These are phyloP conservation scores for Raphanus sativus DNA, from an alignment of 345 rosid genomes.

Conservation along the genomic window DNA sequence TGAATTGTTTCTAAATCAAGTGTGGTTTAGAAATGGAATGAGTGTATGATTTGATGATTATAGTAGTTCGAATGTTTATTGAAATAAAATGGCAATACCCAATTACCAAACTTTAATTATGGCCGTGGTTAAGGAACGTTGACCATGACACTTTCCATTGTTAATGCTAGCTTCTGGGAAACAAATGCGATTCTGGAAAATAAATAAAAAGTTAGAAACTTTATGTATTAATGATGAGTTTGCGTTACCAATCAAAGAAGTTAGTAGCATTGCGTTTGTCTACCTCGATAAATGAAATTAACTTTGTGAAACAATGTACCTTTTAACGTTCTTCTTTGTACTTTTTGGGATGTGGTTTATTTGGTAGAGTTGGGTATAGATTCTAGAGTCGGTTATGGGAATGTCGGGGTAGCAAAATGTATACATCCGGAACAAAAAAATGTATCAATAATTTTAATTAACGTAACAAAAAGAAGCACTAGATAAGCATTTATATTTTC, in stretches of 20 bases:
- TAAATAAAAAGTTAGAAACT: conserved; percentile 30
- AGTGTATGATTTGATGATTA: not conserved
- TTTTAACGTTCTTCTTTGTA: conserved; percentile 34
- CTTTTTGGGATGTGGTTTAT: conserved; percentile 25
- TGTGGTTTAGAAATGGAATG: not conserved
- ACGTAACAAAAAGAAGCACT: not conserved
- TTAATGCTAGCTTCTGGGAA: conserved; percentile 21
- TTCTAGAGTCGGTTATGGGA: conserved; percentile 10
- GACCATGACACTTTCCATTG: conserved; percentile 19
- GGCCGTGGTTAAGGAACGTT: conserved; percentile 25
- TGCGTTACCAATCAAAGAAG: conserved; percentile 34
- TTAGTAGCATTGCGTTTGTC: conserved; percentile 27
- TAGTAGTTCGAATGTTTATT: not conserved
- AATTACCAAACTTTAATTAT: not conserved
- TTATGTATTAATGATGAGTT: conserved; percentile 39
- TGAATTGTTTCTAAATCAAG: conserved; percentile 5
- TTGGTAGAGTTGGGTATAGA: conserved; percentile 28
- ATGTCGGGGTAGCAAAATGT: not conserved
- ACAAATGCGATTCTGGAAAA: conserved; percentile 30
- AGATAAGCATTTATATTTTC: not conserved
- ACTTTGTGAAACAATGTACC: conserved; percentile 33
- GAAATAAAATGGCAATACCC: not conserved
- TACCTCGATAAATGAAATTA: conserved; percentile 32
- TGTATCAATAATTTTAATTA: not conserved
- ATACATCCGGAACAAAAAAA: not conserved